Base-by-base conservation (phyloP, 2,329 filamentous ascomycete species). In the Parastagonospora nodorum region DNA sequence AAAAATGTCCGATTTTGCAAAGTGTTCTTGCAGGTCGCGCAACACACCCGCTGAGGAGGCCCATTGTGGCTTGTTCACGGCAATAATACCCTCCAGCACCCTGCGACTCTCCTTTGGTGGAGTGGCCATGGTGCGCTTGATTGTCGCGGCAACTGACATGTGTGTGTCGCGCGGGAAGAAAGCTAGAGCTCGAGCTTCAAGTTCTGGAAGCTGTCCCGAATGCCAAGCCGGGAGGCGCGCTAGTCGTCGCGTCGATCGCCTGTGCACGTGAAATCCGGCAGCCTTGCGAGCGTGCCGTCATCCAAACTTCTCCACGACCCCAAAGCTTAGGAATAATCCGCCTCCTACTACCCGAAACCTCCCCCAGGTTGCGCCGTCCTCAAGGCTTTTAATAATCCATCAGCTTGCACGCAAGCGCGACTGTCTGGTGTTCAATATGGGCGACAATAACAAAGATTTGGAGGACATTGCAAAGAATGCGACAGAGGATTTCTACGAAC, bases 1-100 rank as follows among this genome's bases (percentile, higher is more conserved):
- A 79, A 99, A 97, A 57, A 90, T 80, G 24, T 77, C 71, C 1
- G 94, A 97, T 9, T 86, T 84, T 62, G 92, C 90, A 81, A 97
- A 96, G 60, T 88, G 84, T 15, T 82, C 78, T 77, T 97, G 92
- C 51, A 95, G 86, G 68, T 93, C 88, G 70, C 93, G 92, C 60
- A 99, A 85, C 32, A 95, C 88, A 74, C 96, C 90, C 43, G 92
- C 92, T 30, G 93, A 97, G 71, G 88, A 91, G 66, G 93, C 84
- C 66, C 87, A 89, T 66, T 87, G 81, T 27, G 94, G 94, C 77
- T 99, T 99, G 78, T 96, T 91, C 75, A 99, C 88, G 73, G 90
- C 93, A 64, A 87, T 84, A 53, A 86, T 79, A 60, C 86, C 86
- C 71, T 88, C 85, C 48, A 85, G 71, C 50, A 85, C 75, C 68